Evolutionary conservation across 1,139 yeast species (phyloP).

Genomic region (Fermentozyma sake): DNA sequence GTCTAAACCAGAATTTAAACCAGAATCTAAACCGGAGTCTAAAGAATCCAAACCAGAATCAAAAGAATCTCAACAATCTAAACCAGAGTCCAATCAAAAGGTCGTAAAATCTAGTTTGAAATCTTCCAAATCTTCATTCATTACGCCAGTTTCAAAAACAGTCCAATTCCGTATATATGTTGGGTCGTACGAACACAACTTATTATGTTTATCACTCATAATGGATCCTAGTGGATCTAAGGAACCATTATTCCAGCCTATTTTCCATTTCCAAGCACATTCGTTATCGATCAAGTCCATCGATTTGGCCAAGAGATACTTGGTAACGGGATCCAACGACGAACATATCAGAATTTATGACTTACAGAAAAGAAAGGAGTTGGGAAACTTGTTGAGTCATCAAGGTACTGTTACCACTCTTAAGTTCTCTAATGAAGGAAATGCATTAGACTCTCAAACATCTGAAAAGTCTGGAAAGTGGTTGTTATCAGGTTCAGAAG

Average conservation of each 20-base stretch:
- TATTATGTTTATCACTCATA: conserved; percentile 75
- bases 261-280: conserved; percentile 95
- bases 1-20: too few relatives aligned
- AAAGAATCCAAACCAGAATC: too few relatives aligned
- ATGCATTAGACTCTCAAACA: too few relatives aligned
- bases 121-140: conserved; percentile 1
- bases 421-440: conserved; percentile 56
- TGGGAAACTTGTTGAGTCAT: conserved; percentile 87
- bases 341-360: conserved; percentile 95
- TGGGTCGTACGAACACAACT: conserved; percentile 93
- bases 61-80: too few relatives aligned
- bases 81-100: too few relatives aligned
- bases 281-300: conserved; percentile 80
- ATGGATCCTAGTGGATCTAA: conserved; percentile 28
- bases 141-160: conserved; percentile 2
- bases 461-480: conserved; percentile 62
- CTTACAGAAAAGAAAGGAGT: conserved; percentile 86
- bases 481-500: conserved; percentile 88
- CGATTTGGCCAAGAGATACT: conserved; percentile 77
- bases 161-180: conserved; percentile 72
- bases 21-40: too few relatives aligned
- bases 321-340: conserved; percentile 94
- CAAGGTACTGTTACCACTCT: conserved; percentile 82
- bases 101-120: conserved; percentile 2
- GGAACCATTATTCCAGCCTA: conserved; percentile 75